Base-by-base conservation (phyloP, 2,329 filamentous ascomycete species). In the Cryoendolithus antarcticus region DNA sequence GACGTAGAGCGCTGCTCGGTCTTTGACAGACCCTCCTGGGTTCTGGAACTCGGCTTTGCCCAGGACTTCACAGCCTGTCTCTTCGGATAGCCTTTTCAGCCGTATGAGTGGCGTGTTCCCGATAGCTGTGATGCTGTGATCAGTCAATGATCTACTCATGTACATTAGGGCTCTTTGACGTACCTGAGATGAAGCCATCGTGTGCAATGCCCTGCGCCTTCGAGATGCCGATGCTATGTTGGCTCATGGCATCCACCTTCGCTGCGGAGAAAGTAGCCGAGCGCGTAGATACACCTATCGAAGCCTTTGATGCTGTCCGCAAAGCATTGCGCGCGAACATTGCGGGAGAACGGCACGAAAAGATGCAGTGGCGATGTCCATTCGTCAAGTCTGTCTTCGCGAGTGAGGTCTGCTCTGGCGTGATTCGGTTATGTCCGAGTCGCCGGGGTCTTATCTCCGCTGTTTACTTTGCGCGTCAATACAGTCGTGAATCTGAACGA, bases 21-120 rank as follows among this genome's bases (percentile, higher is more conserved):
- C 91, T 67, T 98, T 98, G 60, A 98, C 81, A 39, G 81, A 88
- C 43, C 91, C 91, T 50, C 91, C 91, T 1, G 91, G 24, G 70
- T 98, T 98, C 71, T 93, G 91, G 67, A 98, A 98, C 62, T 98
- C 91, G 53, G 91, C 88, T 64, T 98, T 98, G 56, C 89, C 91
- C 31, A 96, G 78, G 42, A 98, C 71, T 53, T 93, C 83, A 72
- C 91, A 96, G 48, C 88, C 86, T 1, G 91, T 96, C 57, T 93
- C 74, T 44, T 85, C 77, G 31, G 89, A 96, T 50, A 96, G 78
- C 45, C 71, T 76, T 63, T 93, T 89, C 37, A 98, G 71, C 35
- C 83, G 80, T 61, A 98, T 93, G 39, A 98, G 75, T 1, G 91
- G 89, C 0, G 91, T 98, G 64, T 96, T 96, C 48, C 91, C 91